These are phyloP conservation scores for Floccularia luteovirens DNA, from an alignment of 768 basidiomycete genomes.

Conservation along the genomic window DNA sequence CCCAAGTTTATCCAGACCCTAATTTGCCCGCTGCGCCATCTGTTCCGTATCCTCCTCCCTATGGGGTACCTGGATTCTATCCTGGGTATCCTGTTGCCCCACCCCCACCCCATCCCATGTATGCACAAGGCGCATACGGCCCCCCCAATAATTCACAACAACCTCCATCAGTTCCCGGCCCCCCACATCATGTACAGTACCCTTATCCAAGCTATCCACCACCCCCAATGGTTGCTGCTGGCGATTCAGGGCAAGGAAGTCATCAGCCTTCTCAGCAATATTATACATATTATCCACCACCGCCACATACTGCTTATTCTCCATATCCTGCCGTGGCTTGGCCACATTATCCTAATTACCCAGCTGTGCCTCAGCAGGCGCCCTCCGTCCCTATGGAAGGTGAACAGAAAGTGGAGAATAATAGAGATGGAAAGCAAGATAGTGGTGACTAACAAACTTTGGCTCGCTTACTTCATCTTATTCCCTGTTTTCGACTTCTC, in stretches of 20 bases:
- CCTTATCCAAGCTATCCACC: constrained; percentile 7
- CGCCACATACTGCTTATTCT: constrained; percentile 7
- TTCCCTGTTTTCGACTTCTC: too few species aligned
- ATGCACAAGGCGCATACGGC: constrained; percentile 5
- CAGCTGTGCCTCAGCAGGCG: constrained; percentile 6
- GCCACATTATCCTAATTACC: constrained; percentile 4
- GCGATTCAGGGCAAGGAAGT: background rate
- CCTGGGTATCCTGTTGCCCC: constrained; percentile 9
- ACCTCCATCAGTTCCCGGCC: constrained; percentile 1
- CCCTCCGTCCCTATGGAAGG: constrained; percentile 2
- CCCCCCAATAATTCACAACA: constrained; percentile 1
- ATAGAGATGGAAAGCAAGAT: background rate
- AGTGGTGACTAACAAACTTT: background rate
- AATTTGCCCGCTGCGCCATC: constrained; percentile 11
- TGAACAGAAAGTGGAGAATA: constrained; percentile 1
- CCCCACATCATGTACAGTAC: constrained; percentile 5
- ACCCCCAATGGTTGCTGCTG: constrained; percentile 1
- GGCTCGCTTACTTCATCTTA: too few species aligned
- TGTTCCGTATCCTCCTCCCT: constrained; percentile 20
- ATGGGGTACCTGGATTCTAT: constrained; percentile 23
- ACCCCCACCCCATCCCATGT: constrained; percentile 5
- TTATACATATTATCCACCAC: constrained; percentile 4
- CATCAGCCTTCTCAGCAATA: constrained; percentile 1
- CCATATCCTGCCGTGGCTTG: constrained; percentile 7
- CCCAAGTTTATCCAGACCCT: constrained; percentile 16